phyloP scores from a whole-genome alignment of 371 early-diverging fungal species.

The Lichtheimia ramosa region DNA sequence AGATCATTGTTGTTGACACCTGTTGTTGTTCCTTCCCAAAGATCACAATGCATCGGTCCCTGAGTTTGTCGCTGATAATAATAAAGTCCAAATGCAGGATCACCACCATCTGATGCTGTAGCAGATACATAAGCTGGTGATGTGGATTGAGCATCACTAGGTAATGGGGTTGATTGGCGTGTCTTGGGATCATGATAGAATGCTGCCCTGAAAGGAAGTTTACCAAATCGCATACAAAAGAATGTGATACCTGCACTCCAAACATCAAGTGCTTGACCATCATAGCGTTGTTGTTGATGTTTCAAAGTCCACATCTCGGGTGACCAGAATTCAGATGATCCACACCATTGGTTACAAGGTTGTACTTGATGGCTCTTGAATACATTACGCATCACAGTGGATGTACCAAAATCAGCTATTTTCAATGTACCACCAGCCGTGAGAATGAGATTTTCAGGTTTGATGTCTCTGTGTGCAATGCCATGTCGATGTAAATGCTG shows the following conservation, averaged over 20 bases:
- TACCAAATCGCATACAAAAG: conserved; percentile 76
- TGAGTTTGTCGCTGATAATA: conserved; percentile 8
- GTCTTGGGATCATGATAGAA: conserved; percentile 47
- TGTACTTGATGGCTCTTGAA: conserved; percentile 79
- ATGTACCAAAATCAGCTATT: conserved; percentile 97
- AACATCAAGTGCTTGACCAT: conserved; percentile 79
- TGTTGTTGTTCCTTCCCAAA: neutral
- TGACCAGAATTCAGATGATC: conserved; percentile 89
- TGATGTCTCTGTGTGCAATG: conserved; percentile 85
- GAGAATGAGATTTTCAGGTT: conserved; percentile 92
- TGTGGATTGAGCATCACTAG: conserved; percentile 40
- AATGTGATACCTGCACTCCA: conserved; percentile 88
- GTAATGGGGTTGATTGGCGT: conserved; percentile 56
- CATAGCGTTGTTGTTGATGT: conserved; percentile 64
- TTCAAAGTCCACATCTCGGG: conserved; percentile 71
- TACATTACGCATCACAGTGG: conserved; percentile 83
- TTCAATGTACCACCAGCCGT: conserved; percentile 82
- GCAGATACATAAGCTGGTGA: conserved; percentile 39
- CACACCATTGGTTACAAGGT: conserved; percentile 79
- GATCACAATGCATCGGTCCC: conserved; percentile 1
- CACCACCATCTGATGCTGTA: conserved; percentile 35
- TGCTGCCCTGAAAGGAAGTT: conserved; percentile 57
- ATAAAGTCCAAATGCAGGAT: conserved; percentile 30
- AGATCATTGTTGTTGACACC: neutral
- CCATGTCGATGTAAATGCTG: conserved; percentile 96